Percentiles rank a stretch among this genome's conserved stretches.
Conservation (phyloP, 2,329 filamentous ascomycete species). For the Tolypocladium sp. region DNA sequence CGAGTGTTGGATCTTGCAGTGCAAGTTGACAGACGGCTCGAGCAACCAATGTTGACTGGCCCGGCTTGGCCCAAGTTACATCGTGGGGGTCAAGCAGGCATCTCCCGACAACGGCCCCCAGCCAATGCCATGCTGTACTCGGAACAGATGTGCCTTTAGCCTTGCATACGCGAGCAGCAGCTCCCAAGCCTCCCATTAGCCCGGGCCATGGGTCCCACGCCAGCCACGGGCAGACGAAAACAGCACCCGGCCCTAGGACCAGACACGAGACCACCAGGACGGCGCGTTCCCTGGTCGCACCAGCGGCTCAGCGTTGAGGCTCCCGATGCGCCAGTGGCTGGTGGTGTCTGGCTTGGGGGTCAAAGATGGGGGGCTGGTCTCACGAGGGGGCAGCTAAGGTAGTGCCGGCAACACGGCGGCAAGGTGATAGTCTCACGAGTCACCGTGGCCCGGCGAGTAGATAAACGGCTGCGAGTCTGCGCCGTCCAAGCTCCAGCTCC, state of each 20-base stretch:
- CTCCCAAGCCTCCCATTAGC: background rate
- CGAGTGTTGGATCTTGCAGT: background rate
- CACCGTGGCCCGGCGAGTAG: background rate
- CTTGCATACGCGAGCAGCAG: background rate
- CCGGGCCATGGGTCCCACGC: background rate
- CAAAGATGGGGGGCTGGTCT: background rate
- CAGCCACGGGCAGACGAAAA: background rate
- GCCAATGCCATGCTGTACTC: background rate
- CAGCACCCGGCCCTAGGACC: too few species aligned
- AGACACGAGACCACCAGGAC: background rate
- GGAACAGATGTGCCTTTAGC: background rate
- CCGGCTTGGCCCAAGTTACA: background rate
- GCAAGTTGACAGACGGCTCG: background rate
- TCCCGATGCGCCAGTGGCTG: background rate
- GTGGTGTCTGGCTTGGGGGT: background rate
- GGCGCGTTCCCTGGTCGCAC: background rate
- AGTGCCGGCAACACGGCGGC: background rate
- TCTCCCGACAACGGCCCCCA: background rate
- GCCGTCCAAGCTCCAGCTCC: background rate
- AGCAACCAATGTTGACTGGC: background rate
- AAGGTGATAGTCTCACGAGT: background rate
- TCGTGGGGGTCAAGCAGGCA: slow-evolving; percentile 1
- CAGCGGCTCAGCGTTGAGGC: background rate
- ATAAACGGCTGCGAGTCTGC: background rate
- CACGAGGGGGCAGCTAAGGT: background rate